Evolutionary conservation across 129 eudicot genomes (phyloP), one percentile per base, ranked within the genome.

Genomic region (Dittrichia graveolens): DNA sequence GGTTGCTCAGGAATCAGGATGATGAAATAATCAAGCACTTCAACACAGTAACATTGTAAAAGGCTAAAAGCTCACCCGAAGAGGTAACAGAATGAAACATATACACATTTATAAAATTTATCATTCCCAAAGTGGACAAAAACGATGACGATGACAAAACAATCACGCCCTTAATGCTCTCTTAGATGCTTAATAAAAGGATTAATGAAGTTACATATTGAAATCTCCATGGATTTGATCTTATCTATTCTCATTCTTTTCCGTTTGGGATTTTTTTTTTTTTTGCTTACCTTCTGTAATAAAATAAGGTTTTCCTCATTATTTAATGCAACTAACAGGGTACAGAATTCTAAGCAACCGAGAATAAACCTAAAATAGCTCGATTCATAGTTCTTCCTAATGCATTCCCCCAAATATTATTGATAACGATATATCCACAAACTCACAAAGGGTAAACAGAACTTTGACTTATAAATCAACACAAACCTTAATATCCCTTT

Each of bases 321-420:
- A 24, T 24, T 0, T 24, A 24, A 24, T 24, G 31, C 31, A 24
- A 24, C 31, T 24, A 24, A 24, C 31, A 24, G 31, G 31, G 31
- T 0, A 24, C 31, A 24, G 0, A 24, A 24, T 24, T 24, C 31
- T 24, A 24, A 24, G 2, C 31, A 24, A 24, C 31, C 31, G 52
- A 24, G 40, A 39, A 44, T 15, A 10, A 66, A 43, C 14, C 38
- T 43, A 1, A 19, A 43, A 3, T 46, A 12, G 12, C 66, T 42
- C 12, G 44, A 6, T 6, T 18, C 63, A 38, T 9, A 10, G 63
- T 53, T 69, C n/a, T 39, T 6, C 38, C 38, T 6, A 69, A 50
- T 15, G 52, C 34, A 41, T 55, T 56, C 76, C 67, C 76, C 66
- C 76, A 19, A 55, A 57, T 54, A 6, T 39, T 53, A 69, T 5